phyloP scores from a whole-genome alignment of 495 filamentous ascomycete genomes.

The Cairneyella variabilis region DNA sequence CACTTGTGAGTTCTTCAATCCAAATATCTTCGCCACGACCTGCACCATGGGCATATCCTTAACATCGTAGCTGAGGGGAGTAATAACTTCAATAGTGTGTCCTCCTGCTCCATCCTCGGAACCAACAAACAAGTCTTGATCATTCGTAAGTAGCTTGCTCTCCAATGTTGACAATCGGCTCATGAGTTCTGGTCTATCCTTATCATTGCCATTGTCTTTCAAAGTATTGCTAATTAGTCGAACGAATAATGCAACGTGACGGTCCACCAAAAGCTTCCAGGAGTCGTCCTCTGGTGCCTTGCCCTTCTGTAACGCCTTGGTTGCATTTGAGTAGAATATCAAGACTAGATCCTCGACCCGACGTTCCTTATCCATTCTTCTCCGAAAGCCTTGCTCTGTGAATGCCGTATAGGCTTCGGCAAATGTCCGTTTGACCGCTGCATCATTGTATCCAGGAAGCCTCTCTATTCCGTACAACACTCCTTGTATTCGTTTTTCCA shows the following conservation, averaged over 20 bases:
- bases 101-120: slow-evolving; percentile 41
- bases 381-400: slow-evolving; percentile 76
- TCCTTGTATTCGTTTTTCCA: slow-evolving; percentile 74
- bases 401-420: slow-evolving; percentile 75
- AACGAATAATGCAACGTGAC: slow-evolving; percentile 93
- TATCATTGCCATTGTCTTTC: slow-evolving; percentile 67
- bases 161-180: slow-evolving; percentile 77
- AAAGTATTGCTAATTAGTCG: slow-evolving; percentile 77
- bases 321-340: slow-evolving; percentile 87
- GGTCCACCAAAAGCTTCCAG: slow-evolving; percentile 90
- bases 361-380: slow-evolving; percentile 90
- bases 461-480: slow-evolving; percentile 67
- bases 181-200: slow-evolving; percentile 78
- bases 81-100: slow-evolving; percentile 68
- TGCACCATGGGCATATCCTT: slow-evolving; percentile 97
- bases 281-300: slow-evolving; percentile 78
- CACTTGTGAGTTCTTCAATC: slow-evolving; percentile 65
- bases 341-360: slow-evolving; percentile 85
- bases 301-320: slow-evolving; percentile 82
- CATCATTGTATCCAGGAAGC: slow-evolving; percentile 79
- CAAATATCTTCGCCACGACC: slow-evolving; percentile 79
- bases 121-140: slow-evolving; percentile 72
- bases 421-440: slow-evolving; percentile 72
- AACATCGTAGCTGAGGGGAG: slow-evolving; percentile 82
- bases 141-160: slow-evolving; percentile 90